Base-by-base conservation (phyloP, 371 early-diverging fungal genomes). In the Thermomucor indicae-seudaticae region DNA sequence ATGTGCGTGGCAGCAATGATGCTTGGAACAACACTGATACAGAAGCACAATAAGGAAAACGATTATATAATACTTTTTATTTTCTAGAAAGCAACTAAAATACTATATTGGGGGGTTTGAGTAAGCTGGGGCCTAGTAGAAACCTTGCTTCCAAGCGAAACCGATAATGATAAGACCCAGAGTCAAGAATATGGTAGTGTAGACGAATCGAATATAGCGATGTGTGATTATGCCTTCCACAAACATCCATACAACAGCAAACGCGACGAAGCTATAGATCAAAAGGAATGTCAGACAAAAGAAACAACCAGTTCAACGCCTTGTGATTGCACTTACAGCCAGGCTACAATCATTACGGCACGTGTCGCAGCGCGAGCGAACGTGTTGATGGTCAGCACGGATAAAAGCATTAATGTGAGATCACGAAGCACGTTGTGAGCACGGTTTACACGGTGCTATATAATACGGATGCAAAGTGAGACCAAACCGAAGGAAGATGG, bases 381-480 rank as follows among this genome's bases (percentile, higher is more conserved):
- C 6, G 65, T 61, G 32, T 68, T 68, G 30, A 69, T 44, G 6
- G 54, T 42, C 34, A 69, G 49, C 17, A 64, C 54, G 19, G 63
- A 61, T 17, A 69, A 44, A 17, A 72, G 38, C 60, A 71, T 60
- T 23, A 69, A 25, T 6, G 67, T 55, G 16, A 65, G 55, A 43
- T 72, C 72, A 30, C 72, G 60, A 29, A 67, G 51, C 43, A 72
- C 14, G 32, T 67, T 58, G 37, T 68, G 61, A 28, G 59, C 60
- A 47, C 68, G 58, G 27, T 63, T 58, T 25, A 72, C 16, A 24
- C 72, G 72, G 22, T 57, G 54, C 58, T 60, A 47, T 27, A 28
- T 19, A 37, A 32, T 4, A 12, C 6, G 24, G n/a, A 37, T 16
- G 27, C 22, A 22, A 3, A 27, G 16, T 34, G 7, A 47, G 47